Conservation (phyloP, 2,329 filamentous ascomycete species). For the Talaromyces amestolkiae region DNA sequence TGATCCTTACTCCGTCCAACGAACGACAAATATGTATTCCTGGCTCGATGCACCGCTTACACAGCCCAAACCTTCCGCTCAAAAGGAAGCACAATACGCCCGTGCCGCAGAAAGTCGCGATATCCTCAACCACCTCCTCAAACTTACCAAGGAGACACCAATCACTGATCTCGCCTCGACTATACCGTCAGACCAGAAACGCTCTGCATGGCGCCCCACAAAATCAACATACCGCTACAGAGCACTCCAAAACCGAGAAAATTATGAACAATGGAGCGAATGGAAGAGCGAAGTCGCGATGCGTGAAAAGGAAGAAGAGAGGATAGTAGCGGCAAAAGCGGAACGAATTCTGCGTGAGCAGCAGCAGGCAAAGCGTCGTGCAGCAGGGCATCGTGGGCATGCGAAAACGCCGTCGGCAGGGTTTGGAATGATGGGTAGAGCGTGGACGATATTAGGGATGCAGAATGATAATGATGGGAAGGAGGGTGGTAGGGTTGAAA, state of each 20-base stretch:
- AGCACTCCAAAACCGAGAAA: conserved; percentile 45
- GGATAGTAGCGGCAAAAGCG: conserved; percentile 34
- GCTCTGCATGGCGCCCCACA: conserved; percentile 41
- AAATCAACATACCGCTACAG: conserved; percentile 45
- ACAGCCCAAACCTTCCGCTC: conserved; percentile 25
- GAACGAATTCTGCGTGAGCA: conserved; percentile 32
- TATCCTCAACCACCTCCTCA: conserved; percentile 43
- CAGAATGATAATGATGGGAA: conserved; percentile 33
- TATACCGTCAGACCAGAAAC: conserved; percentile 27
- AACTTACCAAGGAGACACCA: conserved; percentile 42
- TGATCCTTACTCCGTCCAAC: conserved; percentile 43
- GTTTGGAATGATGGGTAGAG: conserved; percentile 42
- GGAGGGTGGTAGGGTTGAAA: conserved; percentile 19
- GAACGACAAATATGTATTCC: conserved; percentile 39
- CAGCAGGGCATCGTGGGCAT: conserved; percentile 7
- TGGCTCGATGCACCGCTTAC: conserved; percentile 46
- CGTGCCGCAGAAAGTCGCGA: conserved; percentile 43
- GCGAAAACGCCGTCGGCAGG: conserved; percentile 28
- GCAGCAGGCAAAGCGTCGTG: conserved; percentile 27
- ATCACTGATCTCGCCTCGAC: conserved; percentile 41
- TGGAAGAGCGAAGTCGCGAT: conserved; percentile 43
- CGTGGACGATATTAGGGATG: conserved; percentile 43
- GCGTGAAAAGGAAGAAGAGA: conserved; percentile 38
- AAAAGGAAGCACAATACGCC: conserved; percentile 35
- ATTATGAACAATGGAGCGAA: conserved; percentile 47